These are phyloP conservation scores for Cyclostephanos tholiformis DNA, from an alignment of 108 stramenopile genomes.

Conservation along the genomic window DNA sequence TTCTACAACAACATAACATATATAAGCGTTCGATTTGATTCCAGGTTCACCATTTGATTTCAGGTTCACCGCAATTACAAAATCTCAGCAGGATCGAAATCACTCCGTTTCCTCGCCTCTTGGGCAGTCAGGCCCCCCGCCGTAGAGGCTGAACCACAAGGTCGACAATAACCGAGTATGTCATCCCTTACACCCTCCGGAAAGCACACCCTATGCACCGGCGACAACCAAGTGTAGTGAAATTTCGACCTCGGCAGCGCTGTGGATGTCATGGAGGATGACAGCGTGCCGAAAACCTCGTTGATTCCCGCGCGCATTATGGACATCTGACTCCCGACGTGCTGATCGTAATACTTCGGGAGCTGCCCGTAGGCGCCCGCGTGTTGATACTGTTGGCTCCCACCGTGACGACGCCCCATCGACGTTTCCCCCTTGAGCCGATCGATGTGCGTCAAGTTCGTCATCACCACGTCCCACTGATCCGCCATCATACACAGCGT, in stretches of 20 bases:
- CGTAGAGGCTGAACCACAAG: constrained; percentile 40
- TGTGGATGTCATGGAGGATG: constrained; percentile 5
- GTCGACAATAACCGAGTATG: constrained; percentile 85
- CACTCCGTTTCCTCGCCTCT: background rate
- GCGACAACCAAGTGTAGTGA: constrained; percentile 80
- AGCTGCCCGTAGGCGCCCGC: constrained; percentile 6
- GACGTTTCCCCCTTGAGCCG: constrained; percentile 81
- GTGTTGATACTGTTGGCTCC: constrained; percentile 17
- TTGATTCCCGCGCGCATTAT: constrained; percentile 54
- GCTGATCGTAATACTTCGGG: constrained; percentile 1
- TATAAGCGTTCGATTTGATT: too few relatives aligned
- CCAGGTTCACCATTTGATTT: too few relatives aligned
- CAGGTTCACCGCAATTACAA: too few relatives aligned
- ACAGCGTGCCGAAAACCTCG: constrained; percentile 76
- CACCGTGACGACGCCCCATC: constrained; percentile 7
- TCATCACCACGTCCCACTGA: constrained; percentile 90
- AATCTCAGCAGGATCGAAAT: constrained; percentile 22
- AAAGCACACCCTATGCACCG: constrained; percentile 80
- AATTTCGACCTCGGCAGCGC: constrained; percentile 37
- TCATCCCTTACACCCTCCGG: constrained; percentile 70
- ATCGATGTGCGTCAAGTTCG: constrained; percentile 97
- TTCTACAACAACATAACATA: too few relatives aligned
- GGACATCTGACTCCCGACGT: background rate
- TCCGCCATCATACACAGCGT: constrained; percentile 98
- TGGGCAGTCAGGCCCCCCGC: constrained; percentile 3